Percentiles rank a stretch among this genome's conserved stretches.
phyloP scores from a whole-genome alignment of 2,329 filamentous ascomycete genomes.

The Orbilia blumenaviensis region DNA sequence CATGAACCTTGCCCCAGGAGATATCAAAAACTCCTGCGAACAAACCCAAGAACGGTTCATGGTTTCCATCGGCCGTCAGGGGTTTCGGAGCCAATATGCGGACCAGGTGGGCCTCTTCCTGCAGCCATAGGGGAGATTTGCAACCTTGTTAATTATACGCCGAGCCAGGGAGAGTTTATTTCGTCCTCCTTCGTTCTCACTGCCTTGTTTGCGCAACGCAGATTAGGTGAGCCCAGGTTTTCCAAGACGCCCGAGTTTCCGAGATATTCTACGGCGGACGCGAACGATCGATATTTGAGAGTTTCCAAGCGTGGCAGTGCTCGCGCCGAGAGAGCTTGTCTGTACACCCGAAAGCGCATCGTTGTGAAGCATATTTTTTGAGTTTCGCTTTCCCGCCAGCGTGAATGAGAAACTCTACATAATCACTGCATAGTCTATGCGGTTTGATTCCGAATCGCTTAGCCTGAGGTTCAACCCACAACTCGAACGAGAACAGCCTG shows the following conservation, averaged over 20 bases:
- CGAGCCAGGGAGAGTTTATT: conserved; percentile 42
- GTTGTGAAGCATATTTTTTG: neutral
- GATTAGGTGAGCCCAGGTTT: conserved; percentile 24
- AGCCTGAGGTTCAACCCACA: neutral
- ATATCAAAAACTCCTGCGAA: conserved; percentile 22
- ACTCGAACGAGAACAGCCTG: conserved; percentile 4
- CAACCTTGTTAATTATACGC: conserved; percentile 34
- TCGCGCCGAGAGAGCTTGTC: conserved; percentile 13
- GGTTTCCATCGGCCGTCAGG: neutral
- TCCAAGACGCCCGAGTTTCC: neutral
- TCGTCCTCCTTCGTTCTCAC: conserved; percentile 20
- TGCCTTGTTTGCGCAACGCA: conserved; percentile 35
- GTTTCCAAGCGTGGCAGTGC: conserved; percentile 9
- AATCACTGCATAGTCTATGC: neutral
- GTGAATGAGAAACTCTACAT: neutral
- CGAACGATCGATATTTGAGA: neutral
- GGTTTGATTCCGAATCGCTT: conserved; percentile 18
- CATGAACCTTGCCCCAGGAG: conserved; percentile 14
- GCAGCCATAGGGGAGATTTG: conserved; percentile 10
- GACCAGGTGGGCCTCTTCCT: conserved; percentile 11
- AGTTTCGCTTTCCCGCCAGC: neutral
- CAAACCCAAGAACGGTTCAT: conserved; percentile 13
- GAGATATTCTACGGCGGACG: conserved; percentile 3
- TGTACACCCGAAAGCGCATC: conserved; percentile 2
- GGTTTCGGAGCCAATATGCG: conserved; percentile 4